These are phyloP conservation scores for Leptodermis oblonga DNA, from an alignment of 257 asterid species.

Conservation along the genomic window DNA sequence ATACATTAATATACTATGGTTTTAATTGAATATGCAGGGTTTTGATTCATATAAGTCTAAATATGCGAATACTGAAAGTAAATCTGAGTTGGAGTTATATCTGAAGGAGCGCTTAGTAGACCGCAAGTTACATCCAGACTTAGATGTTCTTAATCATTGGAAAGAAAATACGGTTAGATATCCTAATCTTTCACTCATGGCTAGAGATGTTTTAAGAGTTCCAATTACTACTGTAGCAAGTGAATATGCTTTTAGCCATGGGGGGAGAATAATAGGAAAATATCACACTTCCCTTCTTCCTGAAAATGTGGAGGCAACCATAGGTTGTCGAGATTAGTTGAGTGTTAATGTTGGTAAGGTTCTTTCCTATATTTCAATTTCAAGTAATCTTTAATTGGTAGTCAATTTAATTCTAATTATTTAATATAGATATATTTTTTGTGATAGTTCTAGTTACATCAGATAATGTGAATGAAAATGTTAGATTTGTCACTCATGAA, in stretches of 20 bases:
- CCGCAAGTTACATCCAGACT: background rate
- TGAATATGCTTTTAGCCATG: background rate
- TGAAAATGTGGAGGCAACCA: background rate
- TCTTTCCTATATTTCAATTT: background rate
- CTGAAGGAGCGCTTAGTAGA: background rate
- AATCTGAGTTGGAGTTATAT: background rate
- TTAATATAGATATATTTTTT: no score
- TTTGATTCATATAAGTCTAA: background rate
- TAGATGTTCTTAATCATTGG: background rate
- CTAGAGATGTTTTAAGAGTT: background rate
- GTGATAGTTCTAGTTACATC: background rate
- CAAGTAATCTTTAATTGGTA: background rate
- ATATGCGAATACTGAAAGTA: background rate
- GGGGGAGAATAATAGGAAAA: background rate
- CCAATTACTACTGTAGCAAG: background rate
- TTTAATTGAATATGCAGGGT: background rate
- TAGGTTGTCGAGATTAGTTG: background rate
- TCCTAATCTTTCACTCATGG: background rate
- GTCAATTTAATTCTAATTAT: no score
- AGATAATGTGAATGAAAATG: background rate
- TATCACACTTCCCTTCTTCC: background rate
- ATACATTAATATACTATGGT: no score
- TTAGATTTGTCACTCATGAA: background rate
- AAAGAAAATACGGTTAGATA: background rate
- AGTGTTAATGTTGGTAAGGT: background rate